Conservation (phyloP, 805 yeast species). For the Myxozyma sirexii region DNA sequence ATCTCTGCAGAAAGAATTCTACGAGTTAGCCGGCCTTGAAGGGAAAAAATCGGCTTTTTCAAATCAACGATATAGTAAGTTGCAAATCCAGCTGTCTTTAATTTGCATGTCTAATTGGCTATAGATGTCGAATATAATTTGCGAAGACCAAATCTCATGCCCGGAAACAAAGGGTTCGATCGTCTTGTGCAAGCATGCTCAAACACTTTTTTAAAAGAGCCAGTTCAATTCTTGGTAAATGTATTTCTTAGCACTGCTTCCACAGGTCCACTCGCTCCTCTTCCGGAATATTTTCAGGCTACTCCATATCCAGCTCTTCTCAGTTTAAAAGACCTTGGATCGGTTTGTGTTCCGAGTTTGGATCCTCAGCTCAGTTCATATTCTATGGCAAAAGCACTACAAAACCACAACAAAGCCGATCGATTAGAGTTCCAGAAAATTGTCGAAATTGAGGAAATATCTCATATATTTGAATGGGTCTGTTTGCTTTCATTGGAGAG, state of each 20-base stretch:
- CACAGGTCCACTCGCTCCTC: constrained; percentile 2
- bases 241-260: constrained; percentile 10
- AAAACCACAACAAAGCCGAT: not conserved
- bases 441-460: constrained; percentile 15
- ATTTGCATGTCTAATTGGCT: not conserved
- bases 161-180: constrained; percentile 26
- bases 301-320: constrained; percentile 12
- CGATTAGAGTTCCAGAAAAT: not conserved
- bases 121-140: constrained; percentile 23
- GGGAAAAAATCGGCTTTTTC: constrained; percentile 25
- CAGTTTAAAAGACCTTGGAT: not conserved
- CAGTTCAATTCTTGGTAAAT: constrained; percentile 18
- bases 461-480: constrained; percentile 29
- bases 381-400: not conserved
- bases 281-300: constrained; percentile 20
- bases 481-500: constrained; percentile 19
- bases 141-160: constrained; percentile 23
- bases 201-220: constrained; percentile 12
- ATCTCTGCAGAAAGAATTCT: constrained; percentile 19
- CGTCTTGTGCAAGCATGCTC: constrained; percentile 10
- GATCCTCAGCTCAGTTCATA: constrained; percentile 4
- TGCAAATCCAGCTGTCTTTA: not conserved
- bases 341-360: constrained; percentile 18
- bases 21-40: constrained; percentile 24
- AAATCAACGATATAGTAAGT: constrained; percentile 20